Conservation (phyloP, 2,329 filamentous ascomycete species). For the Aspergillus felis region DNA sequence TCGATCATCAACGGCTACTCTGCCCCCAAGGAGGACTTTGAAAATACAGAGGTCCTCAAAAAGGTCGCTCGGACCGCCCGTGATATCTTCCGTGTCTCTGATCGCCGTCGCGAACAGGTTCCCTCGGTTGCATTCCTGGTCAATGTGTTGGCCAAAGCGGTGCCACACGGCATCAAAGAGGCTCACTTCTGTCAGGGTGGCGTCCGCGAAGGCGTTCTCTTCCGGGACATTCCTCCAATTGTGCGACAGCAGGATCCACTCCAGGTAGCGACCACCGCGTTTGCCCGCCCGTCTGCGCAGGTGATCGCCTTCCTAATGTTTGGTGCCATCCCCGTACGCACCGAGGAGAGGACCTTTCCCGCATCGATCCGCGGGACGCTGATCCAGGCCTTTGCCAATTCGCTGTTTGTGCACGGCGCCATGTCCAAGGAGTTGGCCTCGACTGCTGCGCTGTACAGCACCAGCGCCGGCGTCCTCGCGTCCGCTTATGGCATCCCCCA, state of each 20-base stretch:
- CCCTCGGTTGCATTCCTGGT: slow-evolving; percentile 77
- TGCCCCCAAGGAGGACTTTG: slow-evolving; percentile 42
- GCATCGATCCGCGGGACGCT: slow-evolving; percentile 22
- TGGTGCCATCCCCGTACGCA: slow-evolving; percentile 41
- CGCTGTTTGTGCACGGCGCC: slow-evolving; percentile 29
- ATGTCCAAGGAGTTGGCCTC: slow-evolving; percentile 32
- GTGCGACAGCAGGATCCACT: slow-evolving; percentile 65
- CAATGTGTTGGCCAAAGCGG: slow-evolving; percentile 62
- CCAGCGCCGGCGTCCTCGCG: slow-evolving; percentile 30
- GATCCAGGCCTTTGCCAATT: slow-evolving; percentile 29
- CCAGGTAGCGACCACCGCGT: slow-evolving; percentile 54
- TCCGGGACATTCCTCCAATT: slow-evolving; percentile 55
- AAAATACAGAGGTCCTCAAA: slow-evolving; percentile 23
- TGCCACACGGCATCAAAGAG: slow-evolving; percentile 62
- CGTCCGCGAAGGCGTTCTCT: slow-evolving; percentile 78
- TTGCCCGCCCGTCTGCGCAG: slow-evolving; percentile 45
- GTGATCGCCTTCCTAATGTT: slow-evolving; percentile 48
- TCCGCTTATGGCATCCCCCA: slow-evolving; percentile 34
- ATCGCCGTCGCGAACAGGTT: slow-evolving; percentile 72
- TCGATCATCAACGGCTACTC: slow-evolving; percentile 74
- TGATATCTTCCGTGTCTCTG: slow-evolving; percentile 67
- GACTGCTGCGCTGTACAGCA: slow-evolving; percentile 28
- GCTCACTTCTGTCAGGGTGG: slow-evolving; percentile 83
- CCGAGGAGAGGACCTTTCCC: slow-evolving; percentile 18
- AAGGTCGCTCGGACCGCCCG: slow-evolving; percentile 25